Conservation (phyloP, 345 rosid genomes). For the Anacardium occidentale region DNA sequence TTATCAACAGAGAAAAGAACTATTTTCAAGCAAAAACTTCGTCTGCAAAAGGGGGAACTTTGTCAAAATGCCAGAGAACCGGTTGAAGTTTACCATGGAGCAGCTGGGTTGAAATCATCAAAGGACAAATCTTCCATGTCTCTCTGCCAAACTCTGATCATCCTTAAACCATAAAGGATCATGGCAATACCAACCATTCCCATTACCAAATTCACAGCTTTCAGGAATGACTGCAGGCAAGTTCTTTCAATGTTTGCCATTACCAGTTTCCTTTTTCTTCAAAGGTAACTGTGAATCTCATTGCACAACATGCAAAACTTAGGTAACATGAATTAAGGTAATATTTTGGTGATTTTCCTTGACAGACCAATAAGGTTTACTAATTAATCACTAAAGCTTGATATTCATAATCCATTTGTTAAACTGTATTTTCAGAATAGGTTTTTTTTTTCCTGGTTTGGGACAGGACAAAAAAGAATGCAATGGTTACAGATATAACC, state of each 20-base stretch:
- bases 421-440: not conserved
- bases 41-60: not conserved
- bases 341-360: no score
- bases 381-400: no score
- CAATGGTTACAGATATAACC: not conserved
- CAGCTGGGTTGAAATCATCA: conserved; percentile 28
- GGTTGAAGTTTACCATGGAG: conserved; percentile 32
- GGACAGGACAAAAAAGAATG: not conserved
- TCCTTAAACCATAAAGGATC: conserved; percentile 53
- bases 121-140: conserved; percentile 35
- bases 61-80: not conserved
- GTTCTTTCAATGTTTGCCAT: conserved; percentile 36
- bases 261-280: no score
- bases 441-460: no score
- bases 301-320: no score
- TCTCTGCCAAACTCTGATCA: conserved; percentile 52
- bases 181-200: conserved; percentile 53
- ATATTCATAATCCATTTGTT: no score
- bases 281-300: no score
- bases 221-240: conserved; percentile 37
- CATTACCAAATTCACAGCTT: conserved; percentile 40
- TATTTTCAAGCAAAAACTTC: no score
- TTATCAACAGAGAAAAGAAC: not conserved
- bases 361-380: no score
- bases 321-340: no score